Evolutionary conservation across 148 eudicot genomes (phyloP), one percentile per base, ranked within the genome.

Genomic region (Silene conica): DNA sequence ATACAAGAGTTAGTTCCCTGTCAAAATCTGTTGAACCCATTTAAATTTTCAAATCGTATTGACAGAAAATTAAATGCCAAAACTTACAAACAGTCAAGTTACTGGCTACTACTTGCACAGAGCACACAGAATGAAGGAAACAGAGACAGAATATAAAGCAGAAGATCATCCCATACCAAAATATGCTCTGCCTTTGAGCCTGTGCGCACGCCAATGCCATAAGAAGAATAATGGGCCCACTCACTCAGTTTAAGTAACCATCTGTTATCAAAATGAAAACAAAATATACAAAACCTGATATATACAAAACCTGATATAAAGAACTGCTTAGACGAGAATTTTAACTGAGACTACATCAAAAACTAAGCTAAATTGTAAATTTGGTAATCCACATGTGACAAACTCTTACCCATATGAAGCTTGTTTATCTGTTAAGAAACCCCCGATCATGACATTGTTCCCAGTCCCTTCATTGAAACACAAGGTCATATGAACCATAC

Each of bases 401-500:
- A 26, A 70, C 74, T 61, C 90, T 72, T 81, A 94, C 98, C 98
- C 98, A 67, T 83, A 85, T 48, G 98, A 84, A 70, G 98, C 98
- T 80, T 94, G 89, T 79, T 87, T 90, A 77, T 94, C 97, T n/a
- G 98, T 94, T 83, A 94, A 83, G 84, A 89, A 94, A 57, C 97
- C 97, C 70, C 98, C 98, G 58, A 91, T 86, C 98, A 94, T 91
- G 75, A 86, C 86, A 74, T 88, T 89, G 76, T 84, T 86, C 69
- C 98, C 96, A 79, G 96, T 89, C 68, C 98, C 98, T 82, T 94
- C 98, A 79, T 94, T 89, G 74, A 94, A 94, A 76, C 98, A 94
- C 58, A 94, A 77, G 75, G 97, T 87, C 97, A 94, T 82, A 82
- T 94, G 98, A 79, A 94, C 83, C 88, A 91, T 83, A 74, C 73